Evolutionary conservation across 192 early-diverging fungal species (phyloP).

Genomic region (Coemansia sp.): DNA sequence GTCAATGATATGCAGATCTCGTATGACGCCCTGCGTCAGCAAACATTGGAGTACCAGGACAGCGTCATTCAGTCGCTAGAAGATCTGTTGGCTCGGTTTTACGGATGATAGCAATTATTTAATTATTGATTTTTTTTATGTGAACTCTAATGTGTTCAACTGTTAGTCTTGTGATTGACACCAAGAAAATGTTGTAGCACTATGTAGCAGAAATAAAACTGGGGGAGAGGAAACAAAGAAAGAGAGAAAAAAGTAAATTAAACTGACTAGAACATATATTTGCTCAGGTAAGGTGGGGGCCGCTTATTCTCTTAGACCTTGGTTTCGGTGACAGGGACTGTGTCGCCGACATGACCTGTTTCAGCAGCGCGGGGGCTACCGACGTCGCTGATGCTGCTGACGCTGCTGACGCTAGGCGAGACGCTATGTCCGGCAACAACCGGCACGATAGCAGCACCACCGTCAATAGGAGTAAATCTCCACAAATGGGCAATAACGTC

Average conservation of each 20-base stretch:
- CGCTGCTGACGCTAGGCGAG: constrained; percentile 46
- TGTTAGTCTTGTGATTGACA: not conserved
- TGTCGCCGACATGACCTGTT: constrained; percentile 20
- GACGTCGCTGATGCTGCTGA: constrained; percentile 27
- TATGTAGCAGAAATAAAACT: not conserved
- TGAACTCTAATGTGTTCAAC: constrained; percentile 9
- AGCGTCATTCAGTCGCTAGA: constrained; percentile 52
- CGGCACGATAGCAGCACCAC: constrained; percentile 3
- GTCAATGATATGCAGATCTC: constrained; percentile 41
- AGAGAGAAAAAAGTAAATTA: not conserved
- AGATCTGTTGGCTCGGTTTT: constrained; percentile 44
- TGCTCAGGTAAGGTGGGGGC: too few relatives aligned
- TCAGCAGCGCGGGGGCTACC: constrained; percentile 32
- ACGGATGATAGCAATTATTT: constrained; percentile 11
- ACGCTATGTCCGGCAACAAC: constrained; percentile 14
- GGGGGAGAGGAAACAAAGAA: not conserved
- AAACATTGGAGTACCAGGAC: constrained; percentile 56
- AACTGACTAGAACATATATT: constrained; percentile 1
- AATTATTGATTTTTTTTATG: constrained; percentile 12
- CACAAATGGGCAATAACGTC: constrained; percentile 47
- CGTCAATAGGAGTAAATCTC: constrained; percentile 18
- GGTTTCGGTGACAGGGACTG: constrained; percentile 31
- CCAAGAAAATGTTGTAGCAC: not conserved
- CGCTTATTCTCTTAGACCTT: constrained; percentile 42
- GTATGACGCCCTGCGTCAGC: constrained; percentile 50